Base-by-base conservation (phyloP, 352 stramenopile genomes). In the Thraustochytrium sp. region DNA sequence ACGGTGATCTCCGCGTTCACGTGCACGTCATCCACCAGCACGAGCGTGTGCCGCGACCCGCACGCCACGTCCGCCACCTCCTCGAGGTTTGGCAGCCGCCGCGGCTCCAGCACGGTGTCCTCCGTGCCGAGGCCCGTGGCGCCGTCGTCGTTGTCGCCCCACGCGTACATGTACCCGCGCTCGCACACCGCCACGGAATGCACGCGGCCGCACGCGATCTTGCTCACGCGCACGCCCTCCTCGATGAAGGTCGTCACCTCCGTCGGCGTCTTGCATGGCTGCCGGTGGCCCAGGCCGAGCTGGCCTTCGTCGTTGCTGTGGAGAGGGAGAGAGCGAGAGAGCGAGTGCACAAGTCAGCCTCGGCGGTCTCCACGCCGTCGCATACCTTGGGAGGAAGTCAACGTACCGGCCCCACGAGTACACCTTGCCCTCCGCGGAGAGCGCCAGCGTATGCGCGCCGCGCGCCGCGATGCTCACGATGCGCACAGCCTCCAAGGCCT, bases 131-230 rank as follows among this genome's bases (percentile, higher is more conserved):
- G 90, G 16, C 91, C 90, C 29, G 93, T 88, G 11, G 91, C 88
- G 21, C 90, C 90, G 40, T 98, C 92, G 68, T 97, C 93, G 82
- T 96, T 96, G 86, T 91, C 96, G 65, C 96, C 96, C 94, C 95
- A 99, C 40, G 94, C 96, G 86, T 93, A 98, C 3, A 98, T 91
- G 38, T 92, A 82, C 40, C 95, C 95, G 54, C 92, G 86, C 3
- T 87, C 80, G 2, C 92, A 94, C 54, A 97, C 89, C 9, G 91
- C 94, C 13, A 93, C 90, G 31, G 91, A 94, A 88, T 98, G 93
- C 42, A 98, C 86, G 1, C 94, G 95, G 26, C 96, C 96, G 73
- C 91, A 97, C 16, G 91, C 89, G 13, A 97, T 90, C 51, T 97
- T 90, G n/a, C 87, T 86, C 18, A 87, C 85, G 16, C 89, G 77